Percentiles rank a stretch among this genome's conserved stretches.
Conservation (phyloP, 352 stramenopile species). For the Peronospora farinosa region DNA sequence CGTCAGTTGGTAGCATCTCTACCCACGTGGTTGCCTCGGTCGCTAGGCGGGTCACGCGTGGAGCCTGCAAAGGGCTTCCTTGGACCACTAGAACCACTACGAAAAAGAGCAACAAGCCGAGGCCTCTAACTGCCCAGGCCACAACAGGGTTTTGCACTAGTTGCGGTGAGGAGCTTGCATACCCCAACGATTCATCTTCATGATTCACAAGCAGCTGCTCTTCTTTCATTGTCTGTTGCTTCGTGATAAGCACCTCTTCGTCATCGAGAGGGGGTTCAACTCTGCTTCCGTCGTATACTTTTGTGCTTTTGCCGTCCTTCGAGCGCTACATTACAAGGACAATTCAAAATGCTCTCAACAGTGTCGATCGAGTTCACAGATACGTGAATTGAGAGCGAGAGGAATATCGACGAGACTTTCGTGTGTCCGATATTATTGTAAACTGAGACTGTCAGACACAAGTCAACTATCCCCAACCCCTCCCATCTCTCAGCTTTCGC, state of each 20-base stretch:
- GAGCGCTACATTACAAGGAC: no score
- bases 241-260: conserved; percentile 5
- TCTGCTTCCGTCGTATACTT: conserved; percentile 31
- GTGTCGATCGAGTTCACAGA: no score
- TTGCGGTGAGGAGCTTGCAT: conserved; percentile 3
- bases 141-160: conserved; percentile 22
- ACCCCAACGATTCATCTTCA: conserved; percentile 10
- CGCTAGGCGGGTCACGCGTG: conserved; percentile 21
- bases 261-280: conserved; percentile 7
- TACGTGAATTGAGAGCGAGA: no score
- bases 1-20: conserved; percentile 26
- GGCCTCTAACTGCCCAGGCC: conserved; percentile 25
- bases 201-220: conserved; percentile 17
- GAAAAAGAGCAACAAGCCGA: conserved; percentile 35
- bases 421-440: no score
- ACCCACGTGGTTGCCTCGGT: conserved; percentile 10
- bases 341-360: no score
- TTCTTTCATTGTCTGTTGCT: conserved; percentile 7
- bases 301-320: no score
- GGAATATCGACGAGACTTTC: no score
- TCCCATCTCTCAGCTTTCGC: no score
- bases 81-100: conserved; percentile 41
- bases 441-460: no score
- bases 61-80: conserved; percentile 18
- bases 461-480: no score